Conservation (phyloP, 805 yeast species). For the Teunomyces lycoperdinae region DNA sequence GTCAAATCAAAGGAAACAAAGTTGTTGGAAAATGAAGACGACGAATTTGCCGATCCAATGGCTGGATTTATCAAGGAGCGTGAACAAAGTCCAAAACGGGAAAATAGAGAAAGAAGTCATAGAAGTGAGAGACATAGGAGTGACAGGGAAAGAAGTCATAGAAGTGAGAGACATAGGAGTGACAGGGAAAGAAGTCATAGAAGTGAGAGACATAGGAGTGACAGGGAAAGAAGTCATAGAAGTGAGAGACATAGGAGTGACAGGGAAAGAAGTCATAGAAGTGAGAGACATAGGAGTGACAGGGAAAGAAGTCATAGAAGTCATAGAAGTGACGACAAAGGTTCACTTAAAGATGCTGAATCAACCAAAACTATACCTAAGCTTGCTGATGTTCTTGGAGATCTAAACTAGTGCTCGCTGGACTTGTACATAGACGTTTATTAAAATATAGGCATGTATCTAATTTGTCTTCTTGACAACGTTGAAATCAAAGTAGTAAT, state of each 20-base stretch:
- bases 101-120: conserved; percentile 17
- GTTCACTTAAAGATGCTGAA: background rate
- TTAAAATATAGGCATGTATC: background rate
- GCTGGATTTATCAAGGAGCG: conserved; percentile 20
- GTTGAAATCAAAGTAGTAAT: conserved; percentile 8
- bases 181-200: no score
- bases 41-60: conserved; percentile 36
- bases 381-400: background rate
- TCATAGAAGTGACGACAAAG: conserved; percentile 2
- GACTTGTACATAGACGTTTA: background rate
- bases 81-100: conserved; percentile 23
- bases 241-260: conserved; percentile 4
- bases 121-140: conserved; percentile 4
- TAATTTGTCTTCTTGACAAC: conserved; percentile 2
- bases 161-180: conserved; percentile 3
- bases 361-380: background rate
- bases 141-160: conserved; percentile 16
- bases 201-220: background rate
- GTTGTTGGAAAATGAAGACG: conserved; percentile 6
- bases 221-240: background rate
- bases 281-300: no score
- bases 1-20: background rate
- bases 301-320: conserved; percentile 3
- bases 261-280: background rate
- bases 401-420: background rate